phyloP scores from a whole-genome alignment of 805 yeast species.

The Soucietia sequanensis region DNA sequence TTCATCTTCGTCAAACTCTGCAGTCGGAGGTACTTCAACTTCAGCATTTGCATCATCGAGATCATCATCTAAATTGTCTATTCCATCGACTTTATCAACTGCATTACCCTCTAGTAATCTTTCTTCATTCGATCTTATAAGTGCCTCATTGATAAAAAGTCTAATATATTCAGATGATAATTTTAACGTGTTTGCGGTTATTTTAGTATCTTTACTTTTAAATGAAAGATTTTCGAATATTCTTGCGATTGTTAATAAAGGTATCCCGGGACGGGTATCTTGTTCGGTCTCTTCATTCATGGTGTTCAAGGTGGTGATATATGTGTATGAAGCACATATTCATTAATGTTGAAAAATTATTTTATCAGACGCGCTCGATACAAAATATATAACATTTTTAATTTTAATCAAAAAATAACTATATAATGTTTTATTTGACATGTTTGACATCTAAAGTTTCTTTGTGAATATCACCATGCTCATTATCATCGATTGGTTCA shows the following conservation, averaged over 20 bases:
- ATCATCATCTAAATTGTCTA: constrained; percentile 24
- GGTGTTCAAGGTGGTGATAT: too few relatives aligned
- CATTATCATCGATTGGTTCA: constrained; percentile 14
- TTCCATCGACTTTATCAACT: constrained; percentile 28
- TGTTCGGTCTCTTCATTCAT: too few relatives aligned
- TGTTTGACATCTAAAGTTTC: too few relatives aligned
- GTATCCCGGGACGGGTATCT: too few relatives aligned
- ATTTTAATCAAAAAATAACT: too few relatives aligned
- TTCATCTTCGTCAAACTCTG: constrained; percentile 10
- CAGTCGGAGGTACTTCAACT: constrained; percentile 9
- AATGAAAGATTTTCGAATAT: constrained; percentile 53
- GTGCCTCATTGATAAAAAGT: constrained; percentile 59
- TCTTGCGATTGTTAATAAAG: constrained; percentile 50
- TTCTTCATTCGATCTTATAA: constrained; percentile 55
- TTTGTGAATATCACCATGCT: too few relatives aligned
- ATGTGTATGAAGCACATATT: too few relatives aligned
- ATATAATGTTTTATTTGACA: too few relatives aligned
- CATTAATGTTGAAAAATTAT: too few relatives aligned
- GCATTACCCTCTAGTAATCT: constrained; percentile 31
- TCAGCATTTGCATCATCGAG: constrained; percentile 15
- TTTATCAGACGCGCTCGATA: too few relatives aligned
- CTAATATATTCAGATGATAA: constrained; percentile 53
- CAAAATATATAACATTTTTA: too few relatives aligned
- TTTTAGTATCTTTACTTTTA: constrained; percentile 43
- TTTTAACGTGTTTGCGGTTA: constrained; percentile 48